These are phyloP conservation scores for Chalciporus pseudorubinellus DNA, from an alignment of 768 basidiomycete genomes.

Conservation along the genomic window DNA sequence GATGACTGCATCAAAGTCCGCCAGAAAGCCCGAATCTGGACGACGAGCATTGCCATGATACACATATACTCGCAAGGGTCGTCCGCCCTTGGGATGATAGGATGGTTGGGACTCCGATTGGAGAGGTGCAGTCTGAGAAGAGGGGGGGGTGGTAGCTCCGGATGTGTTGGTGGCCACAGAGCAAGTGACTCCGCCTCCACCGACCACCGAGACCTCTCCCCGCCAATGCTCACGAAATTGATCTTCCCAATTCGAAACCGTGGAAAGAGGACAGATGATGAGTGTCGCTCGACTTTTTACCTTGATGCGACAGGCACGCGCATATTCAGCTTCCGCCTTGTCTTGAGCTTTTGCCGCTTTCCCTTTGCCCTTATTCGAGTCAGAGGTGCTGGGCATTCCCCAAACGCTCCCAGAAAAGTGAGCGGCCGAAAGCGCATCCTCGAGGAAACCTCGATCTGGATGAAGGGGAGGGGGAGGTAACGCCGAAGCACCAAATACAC, in stretches of 20 bases:
- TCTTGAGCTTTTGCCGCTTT: slow-evolving; percentile 67
- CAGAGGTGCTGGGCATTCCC: slow-evolving; percentile 68
- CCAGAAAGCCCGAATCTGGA: slow-evolving; percentile 81
- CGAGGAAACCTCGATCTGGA: slow-evolving; percentile 33
- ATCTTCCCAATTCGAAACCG: slow-evolving; percentile 98
- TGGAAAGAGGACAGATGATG: slow-evolving; percentile 95
- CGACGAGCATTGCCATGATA: slow-evolving; percentile 92
- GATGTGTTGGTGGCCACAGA: slow-evolving; percentile 32
- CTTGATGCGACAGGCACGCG: slow-evolving; percentile 74
- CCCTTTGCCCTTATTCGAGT: slow-evolving; percentile 54
- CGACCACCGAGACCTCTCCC: slow-evolving; percentile 79
- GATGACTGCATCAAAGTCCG: slow-evolving; percentile 95
- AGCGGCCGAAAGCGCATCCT: slow-evolving; percentile 38
- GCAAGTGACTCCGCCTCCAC: slow-evolving; percentile 58
- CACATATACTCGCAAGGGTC: slow-evolving; percentile 80
- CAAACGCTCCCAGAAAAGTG: slow-evolving; percentile 82
- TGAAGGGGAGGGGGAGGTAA: slow-evolving; percentile 45
- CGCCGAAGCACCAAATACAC: slow-evolving; percentile 57
- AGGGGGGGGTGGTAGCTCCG: slow-evolving; percentile 37
- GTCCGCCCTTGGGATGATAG: slow-evolving; percentile 44
- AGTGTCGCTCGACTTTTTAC: slow-evolving; percentile 84
- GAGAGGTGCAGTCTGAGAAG: slow-evolving; percentile 34
- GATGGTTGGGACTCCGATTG: slow-evolving; percentile 32
- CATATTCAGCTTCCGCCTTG: slow-evolving; percentile 67
- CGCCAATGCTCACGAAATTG: slow-evolving; percentile 98